Base-by-base conservation (phyloP, 2,329 filamentous ascomycete species). In the Achaetomium macrosporum region DNA sequence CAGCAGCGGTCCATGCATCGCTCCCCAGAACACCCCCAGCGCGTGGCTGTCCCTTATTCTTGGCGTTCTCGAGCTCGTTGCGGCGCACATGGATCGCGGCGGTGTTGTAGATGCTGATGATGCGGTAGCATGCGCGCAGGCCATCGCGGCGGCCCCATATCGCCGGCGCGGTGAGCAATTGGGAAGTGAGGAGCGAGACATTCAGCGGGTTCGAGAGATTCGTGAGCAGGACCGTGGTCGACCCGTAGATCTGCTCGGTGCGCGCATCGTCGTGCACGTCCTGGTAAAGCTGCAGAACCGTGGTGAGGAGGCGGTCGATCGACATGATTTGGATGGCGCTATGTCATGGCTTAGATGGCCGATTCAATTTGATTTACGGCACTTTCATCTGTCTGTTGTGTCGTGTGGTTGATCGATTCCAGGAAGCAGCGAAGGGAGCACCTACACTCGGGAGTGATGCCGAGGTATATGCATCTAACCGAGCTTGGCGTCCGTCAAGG, bases 161-260 rank as follows among this genome's bases (percentile, higher is more conserved):
- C 9, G 86, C 84, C 3, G 85, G 85, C 0, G 87, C 84, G 1
- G 79, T 80, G 42, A 90, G 77, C 6, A 90, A 76, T 59, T 90
- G 85, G 25, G 84, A 84, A 0, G 85, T 87, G 50, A 90, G 76
- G 12, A 90, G 75, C 39, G 82, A 81, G 62, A 90, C 76, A 67
- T 91, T 91, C 52, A 88, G 77, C 13, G 86, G 86, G 64, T 90
- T 90, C 56, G 82, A 82, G 48, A 90, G 80, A 45, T 79, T 80
- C 15, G 83, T 79, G 51, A 91, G 76, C 30, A 90, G 78, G 37
- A 82, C 79, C 16, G 81, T 77, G 15, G 85, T 87, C 42, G 83
- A 85, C 57, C 78, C 82, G 63, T 87, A 73, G 61, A 84, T 76
- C 65, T 80, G 77, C 57, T 80, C 73, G 20, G 75, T 78, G 59